A percentile compares a stretch with the other conserved stretches of the same genome.
Conservation (phyloP, 306 rosid genomes). For the Abrus precatorius region DNA sequence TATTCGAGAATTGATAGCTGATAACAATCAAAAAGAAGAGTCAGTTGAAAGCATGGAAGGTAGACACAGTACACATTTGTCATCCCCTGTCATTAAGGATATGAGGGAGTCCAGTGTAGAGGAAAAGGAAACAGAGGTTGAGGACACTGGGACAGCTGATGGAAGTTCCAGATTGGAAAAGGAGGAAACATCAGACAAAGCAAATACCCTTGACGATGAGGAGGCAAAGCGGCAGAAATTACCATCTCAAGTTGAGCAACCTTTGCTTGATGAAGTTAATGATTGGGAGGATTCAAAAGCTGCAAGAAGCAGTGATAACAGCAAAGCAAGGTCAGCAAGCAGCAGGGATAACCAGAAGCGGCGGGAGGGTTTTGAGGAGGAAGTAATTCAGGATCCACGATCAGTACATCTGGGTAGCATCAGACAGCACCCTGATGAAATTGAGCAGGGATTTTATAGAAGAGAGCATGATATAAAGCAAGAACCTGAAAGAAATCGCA, state of each 20-base stretch:
- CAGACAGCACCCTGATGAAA: constrained; percentile 71
- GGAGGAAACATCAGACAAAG: constrained; percentile 55
- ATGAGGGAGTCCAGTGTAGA: constrained; percentile 68
- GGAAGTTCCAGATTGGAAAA: constrained; percentile 69
- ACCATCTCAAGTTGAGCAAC: constrained; percentile 68
- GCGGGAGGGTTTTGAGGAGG: constrained; percentile 87
- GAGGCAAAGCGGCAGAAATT: constrained; percentile 56
- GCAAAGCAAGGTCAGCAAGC: constrained; percentile 94
- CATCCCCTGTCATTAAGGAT: constrained; percentile 71
- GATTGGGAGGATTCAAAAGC: constrained; percentile 86
- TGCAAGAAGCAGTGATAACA: constrained; percentile 96
- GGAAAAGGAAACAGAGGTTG: constrained; percentile 66
- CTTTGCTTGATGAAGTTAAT: constrained; percentile 66
- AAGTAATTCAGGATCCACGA: constrained; percentile 83
- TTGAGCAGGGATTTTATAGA: constrained; percentile 68
- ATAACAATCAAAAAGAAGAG: constrained; percentile 64
- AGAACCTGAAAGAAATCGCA: constrained; percentile 74
- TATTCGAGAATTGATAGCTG: constrained; percentile 54
- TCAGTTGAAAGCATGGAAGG: constrained; percentile 81
- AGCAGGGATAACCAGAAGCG: constrained; percentile 83
- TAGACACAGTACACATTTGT: constrained; percentile 52
- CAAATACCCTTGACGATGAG: constrained; percentile 59
- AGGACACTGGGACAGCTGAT: constrained; percentile 66
- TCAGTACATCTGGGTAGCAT: constrained; percentile 60
- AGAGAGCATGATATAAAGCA: constrained; percentile 72